Base-by-base conservation (phyloP, 495 filamentous ascomycete species). In the Achaetomiella virescens region DNA sequence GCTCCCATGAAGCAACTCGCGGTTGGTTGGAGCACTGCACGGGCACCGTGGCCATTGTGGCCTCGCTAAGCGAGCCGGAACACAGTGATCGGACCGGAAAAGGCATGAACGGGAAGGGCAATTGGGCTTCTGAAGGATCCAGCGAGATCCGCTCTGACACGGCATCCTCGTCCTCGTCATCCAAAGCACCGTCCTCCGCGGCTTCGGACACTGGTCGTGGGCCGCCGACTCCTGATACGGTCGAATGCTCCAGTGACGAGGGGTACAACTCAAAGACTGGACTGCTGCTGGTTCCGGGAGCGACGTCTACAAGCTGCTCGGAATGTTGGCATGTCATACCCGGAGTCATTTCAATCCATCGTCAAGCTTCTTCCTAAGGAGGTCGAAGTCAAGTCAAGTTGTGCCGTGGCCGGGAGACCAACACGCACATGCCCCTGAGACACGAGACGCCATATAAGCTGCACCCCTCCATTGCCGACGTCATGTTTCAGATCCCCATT, bases 381-480 rank as follows among this genome's bases (percentile, higher is more conserved):
- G 58, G 66, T 48, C 48, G 67, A 48, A 3, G 61, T 45, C 52
- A 65, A 66, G 8, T 76, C 69, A 1, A 67, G n/a, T n/a, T 61
- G 7, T 61, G 74, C n/a, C n/a, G 55, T 11, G 62, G 75, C 15
- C 71, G 72, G 1, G 74, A 82, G 40, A 80, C 77, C 9, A 70
- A 61, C 5, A 50, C 67, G 9, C 66, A 62, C 20, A 82, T 82
- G 78, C 79, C 79, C 0, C 27, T 73, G 47, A 61, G 60, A 25
- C 65, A 72, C 38, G 75, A 81, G 55, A 73, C 70, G 0, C 59
- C 67, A 0, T 76, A 66, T 52, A 61, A 78, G 35, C 48, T 75
- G 1, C 78, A 80, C 41, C 77, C 79, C 9, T 66, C 74, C 0
- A 65, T 72, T 1, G 53, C 81, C 6, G 79, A 81, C 37, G 58